A percentile compares a stretch with the other conserved stretches of the same genome.
Evolutionary conservation across 306 rosid genomes (phyloP).

Genomic region (Morella rubra): DNA sequence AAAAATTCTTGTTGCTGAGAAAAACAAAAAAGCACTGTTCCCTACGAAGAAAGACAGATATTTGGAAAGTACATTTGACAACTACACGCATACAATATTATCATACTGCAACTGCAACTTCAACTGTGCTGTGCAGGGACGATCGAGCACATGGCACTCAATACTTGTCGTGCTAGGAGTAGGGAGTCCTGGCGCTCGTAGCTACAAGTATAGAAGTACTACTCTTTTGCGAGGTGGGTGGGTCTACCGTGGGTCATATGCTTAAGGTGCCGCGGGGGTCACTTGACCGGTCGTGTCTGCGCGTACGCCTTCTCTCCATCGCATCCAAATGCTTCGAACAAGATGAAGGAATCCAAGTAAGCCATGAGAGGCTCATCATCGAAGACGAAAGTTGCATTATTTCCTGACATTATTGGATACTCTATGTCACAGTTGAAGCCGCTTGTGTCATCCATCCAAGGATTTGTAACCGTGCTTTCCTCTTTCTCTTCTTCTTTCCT

Average conservation of each 20-base stretch:
- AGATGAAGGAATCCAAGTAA: conserved; percentile 34
- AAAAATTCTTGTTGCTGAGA: too few relatives aligned
- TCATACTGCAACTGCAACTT: background rate
- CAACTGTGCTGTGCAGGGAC: background rate
- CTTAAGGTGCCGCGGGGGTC: background rate
- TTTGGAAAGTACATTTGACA: background rate
- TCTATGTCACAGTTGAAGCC: conserved; percentile 31
- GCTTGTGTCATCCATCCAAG: conserved; percentile 9
- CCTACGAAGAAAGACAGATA: background rate
- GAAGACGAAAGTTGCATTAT: conserved; percentile 23
- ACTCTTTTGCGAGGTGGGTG: background rate
- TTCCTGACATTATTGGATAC: conserved; percentile 20
- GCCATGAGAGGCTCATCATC: conserved; percentile 43
- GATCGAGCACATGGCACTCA: conserved; percentile 1
- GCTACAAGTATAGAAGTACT: background rate
- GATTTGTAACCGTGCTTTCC: background rate
- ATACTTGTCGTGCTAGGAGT: background rate
- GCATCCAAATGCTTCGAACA: conserved; percentile 44
- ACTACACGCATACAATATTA: background rate
- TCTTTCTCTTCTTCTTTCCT: conserved; percentile 1
- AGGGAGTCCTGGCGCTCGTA: too few relatives aligned
- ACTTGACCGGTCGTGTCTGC: conserved; percentile 1
- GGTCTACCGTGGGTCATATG: background rate
- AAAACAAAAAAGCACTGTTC: too few relatives aligned
- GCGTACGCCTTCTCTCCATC: conserved; percentile 14